Evolutionary conservation across 2,329 filamentous ascomycete species (phyloP).

Genomic region (Ceratocystis eucalypticola): DNA sequence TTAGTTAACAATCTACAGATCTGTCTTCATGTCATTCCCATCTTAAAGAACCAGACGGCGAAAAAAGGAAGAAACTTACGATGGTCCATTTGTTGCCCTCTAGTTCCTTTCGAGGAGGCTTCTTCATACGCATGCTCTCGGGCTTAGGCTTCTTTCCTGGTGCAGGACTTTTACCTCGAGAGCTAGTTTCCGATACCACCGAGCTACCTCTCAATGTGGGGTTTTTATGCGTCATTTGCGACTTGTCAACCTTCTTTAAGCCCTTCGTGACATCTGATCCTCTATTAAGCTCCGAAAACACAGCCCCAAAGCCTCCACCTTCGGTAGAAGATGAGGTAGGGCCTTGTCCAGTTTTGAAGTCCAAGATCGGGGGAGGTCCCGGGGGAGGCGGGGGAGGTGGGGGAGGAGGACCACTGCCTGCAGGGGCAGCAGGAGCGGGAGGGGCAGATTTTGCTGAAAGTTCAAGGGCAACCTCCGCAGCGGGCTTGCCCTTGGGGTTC

Average conservation of each 20-base stretch:
- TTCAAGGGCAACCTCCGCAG: constrained; percentile 49
- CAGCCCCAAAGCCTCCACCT: constrained; percentile 59
- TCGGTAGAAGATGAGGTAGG: constrained; percentile 31
- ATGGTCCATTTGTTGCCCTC: constrained; percentile 91
- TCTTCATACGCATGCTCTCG: constrained; percentile 71
- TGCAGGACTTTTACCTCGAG: constrained; percentile 68
- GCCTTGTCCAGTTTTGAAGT: constrained; percentile 36
- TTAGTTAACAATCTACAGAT: not conserved
- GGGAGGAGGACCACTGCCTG: constrained; percentile 28
- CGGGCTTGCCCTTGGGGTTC: constrained; percentile 67
- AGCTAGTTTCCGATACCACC: constrained; percentile 49
- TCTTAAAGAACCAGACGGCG: not conserved
- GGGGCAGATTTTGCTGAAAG: constrained; percentile 37
- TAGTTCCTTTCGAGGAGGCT: constrained; percentile 63
- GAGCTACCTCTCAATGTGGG: constrained; percentile 65
- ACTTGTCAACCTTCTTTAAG: constrained; percentile 85
- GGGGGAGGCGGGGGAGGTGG: constrained; percentile 57
- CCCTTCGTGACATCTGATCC: constrained; percentile 78
- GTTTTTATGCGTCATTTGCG: constrained; percentile 98
- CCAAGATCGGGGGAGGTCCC: constrained; percentile 53
- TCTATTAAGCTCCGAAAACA: constrained; percentile 84
- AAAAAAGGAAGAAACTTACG: constrained; percentile 33
- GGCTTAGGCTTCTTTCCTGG: constrained; percentile 81
- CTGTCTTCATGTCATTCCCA: not conserved
- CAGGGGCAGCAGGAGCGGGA: constrained; percentile 29